Conservation (phyloP, 2,329 filamentous ascomycete genomes). For the Alternaria sp. region DNA sequence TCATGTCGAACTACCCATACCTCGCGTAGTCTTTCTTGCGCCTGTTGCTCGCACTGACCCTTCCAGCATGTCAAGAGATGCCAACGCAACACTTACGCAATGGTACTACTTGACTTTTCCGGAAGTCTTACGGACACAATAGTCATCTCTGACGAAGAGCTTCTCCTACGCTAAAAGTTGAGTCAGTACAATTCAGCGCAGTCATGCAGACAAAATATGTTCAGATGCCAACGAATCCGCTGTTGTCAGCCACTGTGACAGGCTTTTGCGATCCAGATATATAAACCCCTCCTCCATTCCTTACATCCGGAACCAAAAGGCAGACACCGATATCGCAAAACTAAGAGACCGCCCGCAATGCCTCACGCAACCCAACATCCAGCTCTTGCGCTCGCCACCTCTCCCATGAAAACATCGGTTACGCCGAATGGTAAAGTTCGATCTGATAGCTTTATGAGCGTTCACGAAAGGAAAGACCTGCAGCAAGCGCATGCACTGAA, state of each 20-base stretch:
- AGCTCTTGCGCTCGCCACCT: too few relatives aligned
- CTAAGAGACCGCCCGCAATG: neutral
- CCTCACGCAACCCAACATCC: neutral
- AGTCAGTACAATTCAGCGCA: neutral
- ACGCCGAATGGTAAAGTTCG: neutral
- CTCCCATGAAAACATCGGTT: neutral
- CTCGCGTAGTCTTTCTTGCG: neutral
- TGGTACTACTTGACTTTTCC: neutral
- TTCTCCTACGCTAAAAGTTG: neutral
- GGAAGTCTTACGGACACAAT: neutral
- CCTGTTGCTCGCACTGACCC: neutral
- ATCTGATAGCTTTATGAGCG: neutral
- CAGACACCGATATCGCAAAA: neutral
- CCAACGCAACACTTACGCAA: neutral
- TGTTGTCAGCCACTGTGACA: neutral
- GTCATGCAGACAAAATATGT: neutral
- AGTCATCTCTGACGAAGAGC: neutral
- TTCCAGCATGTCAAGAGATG: neutral
- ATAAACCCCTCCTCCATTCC: neutral
- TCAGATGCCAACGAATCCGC: neutral
- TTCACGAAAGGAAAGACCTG: neutral
- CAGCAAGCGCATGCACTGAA: neutral
- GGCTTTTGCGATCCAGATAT: neutral
- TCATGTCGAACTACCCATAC: neutral
- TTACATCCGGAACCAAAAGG: neutral